Conservation (phyloP, 2,329 filamentous ascomycete species). For the Cladosporium phlei region DNA sequence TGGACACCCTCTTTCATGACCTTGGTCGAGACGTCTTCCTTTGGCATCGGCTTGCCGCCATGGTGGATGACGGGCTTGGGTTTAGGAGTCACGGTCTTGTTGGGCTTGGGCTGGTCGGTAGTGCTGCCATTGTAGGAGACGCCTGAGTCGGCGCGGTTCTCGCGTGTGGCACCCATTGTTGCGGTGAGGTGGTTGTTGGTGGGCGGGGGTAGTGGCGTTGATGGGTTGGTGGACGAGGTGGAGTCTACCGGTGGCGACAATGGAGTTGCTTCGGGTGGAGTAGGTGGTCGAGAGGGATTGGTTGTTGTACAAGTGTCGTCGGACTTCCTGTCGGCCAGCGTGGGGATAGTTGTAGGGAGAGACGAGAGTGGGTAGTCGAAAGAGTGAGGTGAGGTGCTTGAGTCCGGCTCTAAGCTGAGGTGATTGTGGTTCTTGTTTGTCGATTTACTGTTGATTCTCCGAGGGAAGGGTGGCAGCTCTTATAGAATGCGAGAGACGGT, state of each 20-base stretch:
- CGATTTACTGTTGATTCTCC: background rate
- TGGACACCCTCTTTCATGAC: too few species aligned
- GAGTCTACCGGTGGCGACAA: background rate
- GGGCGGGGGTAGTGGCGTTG: background rate
- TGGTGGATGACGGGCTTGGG: background rate
- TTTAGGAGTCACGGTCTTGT: too few species aligned
- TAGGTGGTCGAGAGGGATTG: background rate
- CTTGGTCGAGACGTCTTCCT: background rate
- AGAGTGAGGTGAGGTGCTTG: background rate
- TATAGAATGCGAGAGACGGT: conserved; percentile 7
- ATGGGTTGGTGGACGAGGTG: background rate
- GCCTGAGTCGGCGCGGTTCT: conserved; percentile 8
- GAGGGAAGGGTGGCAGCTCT: background rate
- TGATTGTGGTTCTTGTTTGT: background rate
- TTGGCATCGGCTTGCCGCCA: background rate
- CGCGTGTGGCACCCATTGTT: conserved; percentile 5
- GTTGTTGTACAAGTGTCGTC: too few species aligned
- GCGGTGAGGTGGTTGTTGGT: conserved; percentile 1
- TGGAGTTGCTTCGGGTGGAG: background rate
- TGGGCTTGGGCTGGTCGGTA: background rate
- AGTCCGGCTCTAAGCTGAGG: background rate
- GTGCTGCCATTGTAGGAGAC: conserved; percentile 2
- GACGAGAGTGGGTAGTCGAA: background rate
- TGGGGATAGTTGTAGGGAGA: background rate
- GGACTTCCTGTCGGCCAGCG: conserved; percentile 2